A percentile compares a stretch with the other conserved stretches of the same genome.
Evolutionary conservation across 768 basidiomycete species (phyloP).

Genomic region (Russula dissimulans): DNA sequence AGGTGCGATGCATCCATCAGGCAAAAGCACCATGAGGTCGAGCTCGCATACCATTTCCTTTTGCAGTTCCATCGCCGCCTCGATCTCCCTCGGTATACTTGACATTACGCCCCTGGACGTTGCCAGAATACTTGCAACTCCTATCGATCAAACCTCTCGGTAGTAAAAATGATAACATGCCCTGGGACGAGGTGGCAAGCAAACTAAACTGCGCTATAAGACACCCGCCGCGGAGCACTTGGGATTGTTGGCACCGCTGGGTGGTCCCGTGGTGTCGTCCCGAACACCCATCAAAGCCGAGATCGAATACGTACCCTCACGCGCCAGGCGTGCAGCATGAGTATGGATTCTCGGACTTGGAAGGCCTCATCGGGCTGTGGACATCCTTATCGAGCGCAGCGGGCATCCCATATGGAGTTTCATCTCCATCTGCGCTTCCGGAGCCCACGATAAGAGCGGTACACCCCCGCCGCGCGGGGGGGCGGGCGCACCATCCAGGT

Average conservation of each 20-base stretch:
- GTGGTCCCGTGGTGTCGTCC: conserved; percentile 15
- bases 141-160: conserved; percentile 6
- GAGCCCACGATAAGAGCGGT: neutral
- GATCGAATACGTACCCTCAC: conserved; percentile 9
- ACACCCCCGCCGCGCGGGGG: neutral
- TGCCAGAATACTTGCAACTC: conserved; percentile 17
- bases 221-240: conserved; percentile 7
- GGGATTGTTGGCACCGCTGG: conserved; percentile 22
- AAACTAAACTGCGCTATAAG: conserved; percentile 1
- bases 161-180: neutral
- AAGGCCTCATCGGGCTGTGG: conserved; percentile 13
- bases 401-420: neutral
- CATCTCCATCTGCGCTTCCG: neutral
- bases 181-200: conserved; percentile 15
- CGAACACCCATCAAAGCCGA: neutral
- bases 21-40: neutral
- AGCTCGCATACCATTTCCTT: neutral
- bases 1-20: neutral
- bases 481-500: conserved; percentile 17
- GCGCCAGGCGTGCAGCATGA: conserved; percentile 19
- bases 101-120: conserved; percentile 13
- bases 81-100: conserved; percentile 14
- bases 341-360: conserved; percentile 10
- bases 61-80: conserved; percentile 8
- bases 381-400: conserved; percentile 1